These are phyloP conservation scores for Auricularia sp. DNA, from an alignment of 768 basidiomycete species.

Conservation along the genomic window DNA sequence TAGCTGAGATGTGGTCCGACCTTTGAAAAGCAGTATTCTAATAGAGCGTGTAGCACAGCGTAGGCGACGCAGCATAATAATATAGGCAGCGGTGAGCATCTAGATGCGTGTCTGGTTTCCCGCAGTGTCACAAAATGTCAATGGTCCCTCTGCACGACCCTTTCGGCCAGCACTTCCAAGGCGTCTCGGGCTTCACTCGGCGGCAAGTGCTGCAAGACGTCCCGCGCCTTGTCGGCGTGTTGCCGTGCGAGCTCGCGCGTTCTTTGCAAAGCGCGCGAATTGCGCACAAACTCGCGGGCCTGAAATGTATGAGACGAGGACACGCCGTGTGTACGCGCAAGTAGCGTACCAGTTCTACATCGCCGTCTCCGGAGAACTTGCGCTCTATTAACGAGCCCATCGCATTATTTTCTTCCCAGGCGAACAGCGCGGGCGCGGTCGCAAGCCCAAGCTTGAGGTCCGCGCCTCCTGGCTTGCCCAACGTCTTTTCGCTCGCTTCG, in stretches of 20 bases:
- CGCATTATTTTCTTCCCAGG: slow-evolving; percentile 67
- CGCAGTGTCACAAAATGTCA: background rate
- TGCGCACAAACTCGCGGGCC: slow-evolving; percentile 58
- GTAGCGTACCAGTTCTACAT: slow-evolving; percentile 61
- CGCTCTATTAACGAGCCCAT: slow-evolving; percentile 70
- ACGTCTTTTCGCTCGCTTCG: slow-evolving; percentile 58
- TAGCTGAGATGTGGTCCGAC: too few relatives aligned
- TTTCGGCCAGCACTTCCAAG: slow-evolving; percentile 61
- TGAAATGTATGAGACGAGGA: slow-evolving; percentile 18
- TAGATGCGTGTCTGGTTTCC: too few relatives aligned
- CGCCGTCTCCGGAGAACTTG: slow-evolving; percentile 66
- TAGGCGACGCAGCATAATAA: too few relatives aligned
- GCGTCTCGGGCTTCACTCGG: slow-evolving; percentile 72
- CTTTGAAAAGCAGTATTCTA: too few relatives aligned
- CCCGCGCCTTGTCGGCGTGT: slow-evolving; percentile 70
- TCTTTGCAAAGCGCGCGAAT: slow-evolving; percentile 66
- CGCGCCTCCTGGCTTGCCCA: slow-evolving; percentile 88
- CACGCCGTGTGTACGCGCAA: background rate
- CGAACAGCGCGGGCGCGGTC: slow-evolving; percentile 77
- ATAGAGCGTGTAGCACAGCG: too few relatives aligned
- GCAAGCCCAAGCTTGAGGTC: slow-evolving; percentile 78
- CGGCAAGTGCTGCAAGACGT: slow-evolving; percentile 59
- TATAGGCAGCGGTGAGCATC: too few relatives aligned
- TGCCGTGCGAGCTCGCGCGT: slow-evolving; percentile 65
- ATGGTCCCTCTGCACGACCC: slow-evolving; percentile 42